Percentiles rank a stretch among this genome's conserved stretches.
phyloP scores from a whole-genome alignment of 176 grass and related monocot genomes.

The Eleusine coracana region DNA sequence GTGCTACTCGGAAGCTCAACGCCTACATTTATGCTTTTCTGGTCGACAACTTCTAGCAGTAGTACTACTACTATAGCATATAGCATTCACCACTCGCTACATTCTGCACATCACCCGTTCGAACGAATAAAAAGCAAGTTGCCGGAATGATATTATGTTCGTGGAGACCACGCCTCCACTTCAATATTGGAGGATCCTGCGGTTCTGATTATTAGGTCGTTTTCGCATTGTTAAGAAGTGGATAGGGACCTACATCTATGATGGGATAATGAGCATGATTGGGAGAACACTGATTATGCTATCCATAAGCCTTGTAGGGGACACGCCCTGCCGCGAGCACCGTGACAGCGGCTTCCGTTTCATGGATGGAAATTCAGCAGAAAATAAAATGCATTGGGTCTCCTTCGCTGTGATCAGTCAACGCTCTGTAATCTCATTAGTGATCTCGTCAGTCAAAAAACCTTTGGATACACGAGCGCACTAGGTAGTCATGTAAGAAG shows the following conservation, averaged over 20 bases:
- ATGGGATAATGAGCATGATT: conserved; percentile 28
- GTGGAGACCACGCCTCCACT: not conserved
- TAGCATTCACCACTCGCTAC: too few relatives aligned
- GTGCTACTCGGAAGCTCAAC: too few relatives aligned
- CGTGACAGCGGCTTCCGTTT: not conserved
- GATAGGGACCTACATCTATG: not conserved
- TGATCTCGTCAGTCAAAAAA: too few relatives aligned
- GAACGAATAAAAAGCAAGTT: not conserved
- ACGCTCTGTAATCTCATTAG: not conserved
- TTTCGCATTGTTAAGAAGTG: conserved; percentile 13
- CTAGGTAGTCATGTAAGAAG: not conserved
- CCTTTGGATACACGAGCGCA: too few relatives aligned
- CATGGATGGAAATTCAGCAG: not conserved
- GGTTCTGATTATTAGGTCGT: not conserved
- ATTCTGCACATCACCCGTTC: not conserved
- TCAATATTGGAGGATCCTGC: not conserved
- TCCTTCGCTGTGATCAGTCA: not conserved
- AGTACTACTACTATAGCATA: too few relatives aligned
- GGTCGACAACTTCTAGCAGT: not conserved
- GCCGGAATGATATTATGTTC: not conserved
- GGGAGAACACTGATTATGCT: not conserved
- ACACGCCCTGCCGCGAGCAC: not conserved
- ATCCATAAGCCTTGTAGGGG: not conserved
- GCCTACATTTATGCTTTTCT: not conserved
- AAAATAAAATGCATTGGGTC: not conserved